phyloP scores from a whole-genome alignment of 75 land plant species.

The Azolla pinnata region DNA sequence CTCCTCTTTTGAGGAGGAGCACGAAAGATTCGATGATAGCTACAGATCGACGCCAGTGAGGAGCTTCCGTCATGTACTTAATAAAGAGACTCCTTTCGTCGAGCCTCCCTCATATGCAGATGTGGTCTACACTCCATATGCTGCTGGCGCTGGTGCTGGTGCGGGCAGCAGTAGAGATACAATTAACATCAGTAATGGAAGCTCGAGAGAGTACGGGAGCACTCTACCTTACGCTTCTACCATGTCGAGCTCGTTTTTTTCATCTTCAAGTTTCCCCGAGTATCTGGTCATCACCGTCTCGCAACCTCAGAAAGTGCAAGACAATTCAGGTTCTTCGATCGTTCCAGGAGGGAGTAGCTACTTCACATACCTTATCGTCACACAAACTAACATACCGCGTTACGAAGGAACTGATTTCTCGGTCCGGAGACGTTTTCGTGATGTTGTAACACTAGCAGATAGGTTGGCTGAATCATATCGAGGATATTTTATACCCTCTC shows the following conservation, averaged over 20 bases:
- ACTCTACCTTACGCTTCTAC: not conserved
- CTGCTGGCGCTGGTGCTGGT: slow-evolving; percentile 20
- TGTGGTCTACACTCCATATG: slow-evolving; percentile 56
- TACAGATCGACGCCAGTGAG: slow-evolving; percentile 9
- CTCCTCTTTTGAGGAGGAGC: slow-evolving; percentile 6
- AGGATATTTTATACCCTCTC: slow-evolving; percentile 71
- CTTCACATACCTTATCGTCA: slow-evolving; percentile 61
- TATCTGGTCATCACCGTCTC: slow-evolving; percentile 51
- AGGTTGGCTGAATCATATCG: slow-evolving; percentile 67
- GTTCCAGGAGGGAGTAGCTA: slow-evolving; percentile 56
- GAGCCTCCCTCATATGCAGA: slow-evolving; percentile 95
- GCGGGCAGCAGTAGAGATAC: slow-evolving; percentile 13
- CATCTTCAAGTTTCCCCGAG: slow-evolving; percentile 34
- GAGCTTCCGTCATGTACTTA: slow-evolving; percentile 9
- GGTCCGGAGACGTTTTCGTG: slow-evolving; percentile 71
- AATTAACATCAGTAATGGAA: slow-evolving; percentile 7
- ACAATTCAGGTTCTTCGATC: slow-evolving; percentile 38
- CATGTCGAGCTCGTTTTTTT: slow-evolving; percentile 8
- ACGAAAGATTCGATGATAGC: slow-evolving; percentile 10
- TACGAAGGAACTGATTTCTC: slow-evolving; percentile 39
- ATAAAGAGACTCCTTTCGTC: slow-evolving; percentile 29
- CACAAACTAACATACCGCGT: slow-evolving; percentile 42
- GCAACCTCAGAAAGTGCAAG: slow-evolving; percentile 72
- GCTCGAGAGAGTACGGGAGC: slow-evolving; percentile 4
- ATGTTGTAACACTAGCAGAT: slow-evolving; percentile 73